phyloP scores from a whole-genome alignment of 257 asterid genomes.

The Fraxinus americana region DNA sequence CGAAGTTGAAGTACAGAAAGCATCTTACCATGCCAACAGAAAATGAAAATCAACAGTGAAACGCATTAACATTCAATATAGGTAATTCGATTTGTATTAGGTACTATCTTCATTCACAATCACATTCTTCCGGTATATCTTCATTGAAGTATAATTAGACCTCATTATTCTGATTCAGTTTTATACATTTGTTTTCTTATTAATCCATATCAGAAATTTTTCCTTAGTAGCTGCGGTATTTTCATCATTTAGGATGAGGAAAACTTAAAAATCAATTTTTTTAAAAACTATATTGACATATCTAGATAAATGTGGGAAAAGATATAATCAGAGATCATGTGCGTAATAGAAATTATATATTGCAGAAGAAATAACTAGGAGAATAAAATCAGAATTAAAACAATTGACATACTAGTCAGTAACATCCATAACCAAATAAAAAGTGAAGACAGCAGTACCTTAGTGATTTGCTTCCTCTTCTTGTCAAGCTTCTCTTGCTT shows the following conservation, averaged over 20 bases:
- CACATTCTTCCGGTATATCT: background rate
- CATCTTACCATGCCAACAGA: background rate
- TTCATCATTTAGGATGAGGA: too few relatives aligned
- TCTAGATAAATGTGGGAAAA: background rate
- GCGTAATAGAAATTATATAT: too few relatives aligned
- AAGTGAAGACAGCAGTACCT: constrained; percentile 46
- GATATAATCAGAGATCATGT: too few relatives aligned
- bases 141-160: background rate
- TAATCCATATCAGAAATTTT: background rate
- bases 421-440: background rate
- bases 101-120: too few relatives aligned
- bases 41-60: background rate
- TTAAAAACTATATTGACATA: background rate
- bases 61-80: background rate
- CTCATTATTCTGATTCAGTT: background rate
- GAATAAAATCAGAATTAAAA: background rate
- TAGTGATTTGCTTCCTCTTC: constrained; percentile 67
- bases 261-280: too few relatives aligned
- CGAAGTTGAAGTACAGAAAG: background rate
- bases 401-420: background rate
- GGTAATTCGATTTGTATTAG: background rate
- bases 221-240: too few relatives aligned
- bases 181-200: background rate
- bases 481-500: constrained; percentile 70
- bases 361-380: background rate